These are phyloP conservation scores for Pythium phragmitis DNA, from an alignment of 352 stramenopile genomes.

Conservation along the genomic window DNA sequence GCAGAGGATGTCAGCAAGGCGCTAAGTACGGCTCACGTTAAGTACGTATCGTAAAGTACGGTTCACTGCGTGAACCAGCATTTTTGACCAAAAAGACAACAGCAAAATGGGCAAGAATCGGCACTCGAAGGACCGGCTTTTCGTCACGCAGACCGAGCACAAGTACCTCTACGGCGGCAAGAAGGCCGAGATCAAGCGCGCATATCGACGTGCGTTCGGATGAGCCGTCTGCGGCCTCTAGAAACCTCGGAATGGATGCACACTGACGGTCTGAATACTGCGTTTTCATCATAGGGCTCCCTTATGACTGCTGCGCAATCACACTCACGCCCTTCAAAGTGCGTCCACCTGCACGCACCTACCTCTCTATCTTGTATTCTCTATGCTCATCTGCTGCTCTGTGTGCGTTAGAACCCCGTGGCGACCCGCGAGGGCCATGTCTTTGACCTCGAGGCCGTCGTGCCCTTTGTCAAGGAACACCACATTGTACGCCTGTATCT, in stretches of 20 bases:
- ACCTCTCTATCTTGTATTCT: neutral
- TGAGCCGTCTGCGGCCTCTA: neutral
- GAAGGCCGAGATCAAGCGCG: constrained; percentile 79
- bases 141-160: constrained; percentile 90
- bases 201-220: constrained; percentile 62
- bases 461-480: constrained; percentile 96
- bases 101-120: constrained; percentile 88
- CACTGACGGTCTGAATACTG: neutral
- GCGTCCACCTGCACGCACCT: neutral
- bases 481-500: constrained; percentile 73
- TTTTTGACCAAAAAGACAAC: neutral
- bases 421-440: constrained; percentile 94
- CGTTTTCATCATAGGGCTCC: constrained; percentile 61
- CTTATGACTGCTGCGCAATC: constrained; percentile 98
- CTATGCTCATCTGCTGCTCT: neutral
- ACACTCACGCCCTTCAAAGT: constrained; percentile 90
- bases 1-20: neutral
- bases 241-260: neutral
- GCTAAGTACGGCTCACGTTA: constrained; percentile 6
- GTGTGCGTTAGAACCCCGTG: constrained; percentile 82
- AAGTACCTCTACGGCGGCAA: constrained; percentile 93
- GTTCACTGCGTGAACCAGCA: neutral
- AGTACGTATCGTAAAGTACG: constrained; percentile 16
- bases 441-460: constrained; percentile 96
- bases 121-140: constrained; percentile 88